Base-by-base conservation (phyloP, 345 rosid species). In the Geranium brycei region DNA sequence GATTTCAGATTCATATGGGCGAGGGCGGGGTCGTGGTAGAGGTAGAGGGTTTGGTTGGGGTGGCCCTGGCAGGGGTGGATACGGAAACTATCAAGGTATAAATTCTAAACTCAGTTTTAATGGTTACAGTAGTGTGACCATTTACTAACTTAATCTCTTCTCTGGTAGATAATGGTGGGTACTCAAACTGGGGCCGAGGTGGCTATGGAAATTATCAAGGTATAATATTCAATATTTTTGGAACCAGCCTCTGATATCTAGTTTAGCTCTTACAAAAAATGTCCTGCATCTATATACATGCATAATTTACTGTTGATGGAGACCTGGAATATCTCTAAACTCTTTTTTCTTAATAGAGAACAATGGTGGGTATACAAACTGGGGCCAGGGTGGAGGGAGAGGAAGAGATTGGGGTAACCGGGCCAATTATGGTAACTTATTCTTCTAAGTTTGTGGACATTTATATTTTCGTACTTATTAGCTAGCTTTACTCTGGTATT, bases 391-490 rank as follows among this genome's bases (percentile, higher is more conserved):
- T 19, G 79, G 80, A 63, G 80, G 79, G 40, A 78, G 87, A 69
- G 72, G 77, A 35, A 35, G 41, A 35, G 41, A 7, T 35, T 35
- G 41, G 41, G 41, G 1, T 7, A 35, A 35, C 18, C 73, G 82
- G 81, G 79, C 77, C 51, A 77, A 83, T 65, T 75, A 68, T 40
- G 83, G 85, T 80, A 70, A 75, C 80, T 62, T 69, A 31, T 63
- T n/a, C 4, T 12, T 55, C 62, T 47, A 32, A 19, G 30, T 60
- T 19, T 31, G 38, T 31, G 15, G 14, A 28, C 16, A 23, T 23
- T 23, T 23, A 23, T 23, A n/a, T 23, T 23, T 23, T 23, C 2
- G 28, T 23, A 23, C 2, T 23, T 23, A 2, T n/a, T 12, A 64
- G 67, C 38, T 53, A 8, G 18, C 14, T 65, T 65, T 19, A 28